Evolutionary conservation across 75 land plant species (phyloP).

Genomic region (Pseudotsuga menziesii): DNA sequence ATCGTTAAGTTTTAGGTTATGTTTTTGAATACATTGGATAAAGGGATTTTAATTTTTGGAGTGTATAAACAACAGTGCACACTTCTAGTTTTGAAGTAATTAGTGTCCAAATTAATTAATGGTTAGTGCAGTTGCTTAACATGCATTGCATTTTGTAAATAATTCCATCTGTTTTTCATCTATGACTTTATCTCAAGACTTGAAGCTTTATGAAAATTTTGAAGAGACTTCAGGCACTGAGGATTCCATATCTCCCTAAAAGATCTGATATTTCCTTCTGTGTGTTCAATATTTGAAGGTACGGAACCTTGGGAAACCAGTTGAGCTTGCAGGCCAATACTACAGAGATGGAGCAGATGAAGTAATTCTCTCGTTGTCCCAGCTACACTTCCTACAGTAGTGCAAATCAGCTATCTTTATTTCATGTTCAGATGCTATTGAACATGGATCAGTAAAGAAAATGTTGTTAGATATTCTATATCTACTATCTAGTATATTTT

Average conservation of each 20-base stretch:
- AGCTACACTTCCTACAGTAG: neutral
- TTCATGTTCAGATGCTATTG: neutral
- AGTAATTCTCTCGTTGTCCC: slow-evolving; percentile 32
- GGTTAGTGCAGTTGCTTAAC: no score
- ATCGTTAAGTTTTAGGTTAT: neutral
- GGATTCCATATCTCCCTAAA: no score
- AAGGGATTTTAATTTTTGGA: neutral
- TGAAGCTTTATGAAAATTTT: no score
- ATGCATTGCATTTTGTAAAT: no score
- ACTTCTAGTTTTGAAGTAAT: no score
- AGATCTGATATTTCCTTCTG: no score
- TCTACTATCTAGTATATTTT: neutral
- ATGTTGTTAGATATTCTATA: neutral
- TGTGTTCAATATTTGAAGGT: slow-evolving; percentile 43
- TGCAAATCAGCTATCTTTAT: neutral
- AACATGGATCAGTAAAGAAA: neutral
- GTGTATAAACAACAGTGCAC: neutral
- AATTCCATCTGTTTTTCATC: no score
- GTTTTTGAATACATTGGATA: neutral
- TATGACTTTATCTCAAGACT: no score
- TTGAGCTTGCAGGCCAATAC: slow-evolving; percentile 90
- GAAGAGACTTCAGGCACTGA: no score
- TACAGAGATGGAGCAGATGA: slow-evolving; percentile 99
- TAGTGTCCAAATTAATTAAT: no score
- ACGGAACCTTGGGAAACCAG: slow-evolving; percentile 97